Percentiles rank a stretch among this genome's conserved stretches.
These are phyloP conservation scores for Carex myosuroides DNA, from an alignment of 176 grass and related monocot genomes.

Conservation along the genomic window DNA sequence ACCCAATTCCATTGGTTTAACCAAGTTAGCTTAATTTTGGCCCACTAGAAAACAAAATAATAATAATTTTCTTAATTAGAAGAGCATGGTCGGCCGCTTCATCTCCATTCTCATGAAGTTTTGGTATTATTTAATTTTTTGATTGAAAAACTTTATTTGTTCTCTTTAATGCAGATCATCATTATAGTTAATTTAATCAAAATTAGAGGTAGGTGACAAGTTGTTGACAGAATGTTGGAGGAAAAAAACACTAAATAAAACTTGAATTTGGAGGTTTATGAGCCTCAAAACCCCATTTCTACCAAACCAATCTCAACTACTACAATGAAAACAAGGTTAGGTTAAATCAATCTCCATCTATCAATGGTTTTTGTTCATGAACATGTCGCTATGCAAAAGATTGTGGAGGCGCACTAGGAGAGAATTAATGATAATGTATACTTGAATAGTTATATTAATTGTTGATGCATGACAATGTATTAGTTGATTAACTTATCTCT, in stretches of 20 bases:
- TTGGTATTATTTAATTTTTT: not conserved
- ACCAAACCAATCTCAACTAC: not conserved
- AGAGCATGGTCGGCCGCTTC: not conserved
- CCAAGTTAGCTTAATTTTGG: not conserved
- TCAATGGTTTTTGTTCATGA: not conserved
- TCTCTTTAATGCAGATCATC: not conserved
- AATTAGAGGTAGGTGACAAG: not conserved
- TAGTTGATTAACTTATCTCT: constrained; percentile 1
- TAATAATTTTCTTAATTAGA: not conserved
- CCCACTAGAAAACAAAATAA: not conserved
- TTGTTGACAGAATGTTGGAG: constrained; percentile 11
- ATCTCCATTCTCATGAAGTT: not conserved
- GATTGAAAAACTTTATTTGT: not conserved
- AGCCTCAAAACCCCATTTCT: not conserved
- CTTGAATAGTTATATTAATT: not conserved
- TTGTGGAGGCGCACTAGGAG: not conserved
- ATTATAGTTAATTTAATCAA: not conserved
- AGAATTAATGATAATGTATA: not conserved
- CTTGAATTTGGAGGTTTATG: not conserved
- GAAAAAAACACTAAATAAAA: not conserved
- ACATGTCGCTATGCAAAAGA: not conserved
- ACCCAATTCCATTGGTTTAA: not conserved
- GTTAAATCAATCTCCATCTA: constrained; percentile 2
- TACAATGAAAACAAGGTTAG: not conserved
- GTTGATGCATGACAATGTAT: not conserved